Percentiles rank a stretch among this genome's conserved stretches.
phyloP scores from a whole-genome alignment of 306 rosid genomes.

The Vigna angularis region DNA sequence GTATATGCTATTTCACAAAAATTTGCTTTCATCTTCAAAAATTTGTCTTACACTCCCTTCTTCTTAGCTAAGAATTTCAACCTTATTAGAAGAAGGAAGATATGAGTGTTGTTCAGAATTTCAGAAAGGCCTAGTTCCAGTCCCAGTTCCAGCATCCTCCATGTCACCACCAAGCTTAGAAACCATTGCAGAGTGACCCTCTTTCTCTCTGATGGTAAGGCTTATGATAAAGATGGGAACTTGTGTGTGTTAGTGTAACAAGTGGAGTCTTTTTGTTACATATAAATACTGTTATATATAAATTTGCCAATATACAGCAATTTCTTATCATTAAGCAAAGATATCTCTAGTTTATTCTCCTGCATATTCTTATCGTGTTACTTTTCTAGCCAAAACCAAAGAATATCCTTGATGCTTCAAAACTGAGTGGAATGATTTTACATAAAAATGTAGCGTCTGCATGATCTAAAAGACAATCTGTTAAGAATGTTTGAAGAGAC shows the following conservation, averaged over 20 bases:
- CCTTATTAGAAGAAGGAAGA: conserved; percentile 27
- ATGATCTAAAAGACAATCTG: conserved; percentile 37
- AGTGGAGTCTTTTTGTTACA: conserved; percentile 33
- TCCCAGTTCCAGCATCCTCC: conserved; percentile 52
- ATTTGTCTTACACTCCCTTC: conserved; percentile 20
- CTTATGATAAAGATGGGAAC: conserved; percentile 27
- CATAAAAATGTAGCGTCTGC: conserved; percentile 19
- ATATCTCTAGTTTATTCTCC: conserved; percentile 49
- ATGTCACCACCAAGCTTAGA: conserved; percentile 49
- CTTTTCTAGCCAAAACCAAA: conserved; percentile 39
- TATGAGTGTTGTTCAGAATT: conserved; percentile 31
- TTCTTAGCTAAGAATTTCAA: conserved; percentile 26
- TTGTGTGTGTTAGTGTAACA: conserved; percentile 19
- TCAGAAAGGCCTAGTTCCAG: conserved; percentile 66
- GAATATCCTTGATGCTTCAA: conserved; percentile 50
- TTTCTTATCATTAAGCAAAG: conserved; percentile 44
- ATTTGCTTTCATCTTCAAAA: conserved; percentile 36
- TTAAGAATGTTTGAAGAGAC: conserved; percentile 45
- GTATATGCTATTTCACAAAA: conserved; percentile 32
- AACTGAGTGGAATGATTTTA: conserved; percentile 36
- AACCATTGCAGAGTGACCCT: conserved; percentile 57
- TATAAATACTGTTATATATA: conserved; percentile 38
- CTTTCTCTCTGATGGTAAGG: conserved; percentile 6
- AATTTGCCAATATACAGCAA: conserved; percentile 5
- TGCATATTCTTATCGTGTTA: conserved; percentile 44